Percentiles rank a stretch among this genome's conserved stretches.
These are phyloP conservation scores for Xerocomellus intermedius DNA, from an alignment of 768 basidiomycete genomes.

Conservation along the genomic window DNA sequence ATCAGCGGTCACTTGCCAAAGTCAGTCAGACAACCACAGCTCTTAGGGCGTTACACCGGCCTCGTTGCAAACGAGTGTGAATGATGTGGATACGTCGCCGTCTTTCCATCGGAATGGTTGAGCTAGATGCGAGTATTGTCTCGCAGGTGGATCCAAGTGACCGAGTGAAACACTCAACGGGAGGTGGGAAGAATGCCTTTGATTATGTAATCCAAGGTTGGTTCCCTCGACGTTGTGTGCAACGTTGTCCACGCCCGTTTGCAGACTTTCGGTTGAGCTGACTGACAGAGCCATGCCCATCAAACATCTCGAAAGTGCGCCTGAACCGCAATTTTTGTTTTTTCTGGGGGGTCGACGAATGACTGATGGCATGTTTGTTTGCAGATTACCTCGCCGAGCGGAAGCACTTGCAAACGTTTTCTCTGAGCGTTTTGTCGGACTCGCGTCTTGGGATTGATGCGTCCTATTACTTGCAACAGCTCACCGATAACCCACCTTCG, in stretches of 20 bases:
- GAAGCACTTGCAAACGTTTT: slow-evolving; percentile 81
- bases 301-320: slow-evolving; percentile 79
- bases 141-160: background rate
- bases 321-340: background rate
- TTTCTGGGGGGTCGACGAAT: background rate
- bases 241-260: slow-evolving; percentile 21
- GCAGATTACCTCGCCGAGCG: slow-evolving; percentile 83
- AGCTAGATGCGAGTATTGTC: background rate
- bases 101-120: background rate
- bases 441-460: slow-evolving; percentile 98
- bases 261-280: slow-evolving; percentile 3
- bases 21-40: slow-evolving; percentile 2
- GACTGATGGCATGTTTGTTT: background rate
- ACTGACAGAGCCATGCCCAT: slow-evolving; percentile 60
- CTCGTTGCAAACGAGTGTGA: slow-evolving; percentile 5
- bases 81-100: background rate
- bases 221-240: slow-evolving; percentile 17
- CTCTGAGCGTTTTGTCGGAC: slow-evolving; percentile 79
- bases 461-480: slow-evolving; percentile 77
- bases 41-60: background rate
- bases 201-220: slow-evolving; percentile 30
- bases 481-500: slow-evolving; percentile 73
- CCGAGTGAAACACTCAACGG: background rate
- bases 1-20: slow-evolving; percentile 2
- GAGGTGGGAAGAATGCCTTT: slow-evolving; percentile 6